A percentile compares a stretch with the other conserved stretches of the same genome.
phyloP scores from a whole-genome alignment of 2,329 filamentous ascomycete species.

The Cadophora sp. region DNA sequence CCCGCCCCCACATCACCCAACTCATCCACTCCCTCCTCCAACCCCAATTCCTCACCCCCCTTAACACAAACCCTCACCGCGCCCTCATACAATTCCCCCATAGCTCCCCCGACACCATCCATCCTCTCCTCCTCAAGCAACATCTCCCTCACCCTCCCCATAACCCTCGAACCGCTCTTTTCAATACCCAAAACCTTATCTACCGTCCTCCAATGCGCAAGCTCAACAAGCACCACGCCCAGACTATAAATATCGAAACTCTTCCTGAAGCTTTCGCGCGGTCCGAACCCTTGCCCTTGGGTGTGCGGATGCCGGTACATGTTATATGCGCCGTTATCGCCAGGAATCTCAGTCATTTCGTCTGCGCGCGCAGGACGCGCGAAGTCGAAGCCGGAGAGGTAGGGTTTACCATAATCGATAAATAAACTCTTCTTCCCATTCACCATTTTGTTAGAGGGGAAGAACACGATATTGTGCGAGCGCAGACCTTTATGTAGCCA shows the following conservation, averaged over 20 bases:
- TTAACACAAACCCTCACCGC: constrained; percentile 48
- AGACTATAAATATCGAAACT: constrained; percentile 60
- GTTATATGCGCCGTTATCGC: constrained; percentile 53
- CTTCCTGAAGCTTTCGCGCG: constrained; percentile 44
- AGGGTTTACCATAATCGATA: constrained; percentile 51
- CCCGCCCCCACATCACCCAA: constrained; percentile 49
- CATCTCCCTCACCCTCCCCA: constrained; percentile 46
- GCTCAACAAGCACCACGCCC: constrained; percentile 58
- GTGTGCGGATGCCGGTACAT: constrained; percentile 55
- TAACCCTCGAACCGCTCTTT: constrained; percentile 47
- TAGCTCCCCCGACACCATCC: constrained; percentile 46
- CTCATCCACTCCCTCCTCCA: constrained; percentile 50
- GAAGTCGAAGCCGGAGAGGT: constrained; percentile 61
- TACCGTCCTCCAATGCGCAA: constrained; percentile 59
- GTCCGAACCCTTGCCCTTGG: constrained; percentile 30
- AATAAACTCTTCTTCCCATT: background rate
- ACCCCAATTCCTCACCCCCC: constrained; percentile 46
- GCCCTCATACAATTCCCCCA: constrained; percentile 50
- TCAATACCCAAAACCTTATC: constrained; percentile 52
- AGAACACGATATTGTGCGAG: constrained; percentile 60
- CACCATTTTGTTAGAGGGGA: constrained; percentile 41
- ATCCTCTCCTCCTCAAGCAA: constrained; percentile 44
- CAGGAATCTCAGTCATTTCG: constrained; percentile 57
- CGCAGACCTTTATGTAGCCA: constrained; percentile 66
- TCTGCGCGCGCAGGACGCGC: constrained; percentile 56